Percentiles rank a stretch among this genome's conserved stretches.
phyloP scores from a whole-genome alignment of 2,329 filamentous ascomycete genomes.

The Pseudogymnoascus sp. region DNA sequence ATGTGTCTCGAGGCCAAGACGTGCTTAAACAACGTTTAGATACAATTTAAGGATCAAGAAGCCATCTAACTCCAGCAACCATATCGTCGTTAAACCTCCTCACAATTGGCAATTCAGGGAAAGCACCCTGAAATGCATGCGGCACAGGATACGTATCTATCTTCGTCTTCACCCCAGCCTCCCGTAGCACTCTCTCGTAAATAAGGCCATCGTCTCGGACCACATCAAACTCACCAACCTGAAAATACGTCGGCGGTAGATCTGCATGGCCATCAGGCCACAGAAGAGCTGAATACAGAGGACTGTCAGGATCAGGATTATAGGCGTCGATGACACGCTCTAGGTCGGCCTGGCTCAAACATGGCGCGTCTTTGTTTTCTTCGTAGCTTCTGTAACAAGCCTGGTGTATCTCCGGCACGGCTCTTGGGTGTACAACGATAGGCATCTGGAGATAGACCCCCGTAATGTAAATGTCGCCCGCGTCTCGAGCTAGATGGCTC shows the following conservation, averaged over 20 bases:
- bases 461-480: conserved; percentile 36
- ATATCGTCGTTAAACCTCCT: neutral
- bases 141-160: conserved; percentile 28
- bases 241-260: conserved; percentile 40
- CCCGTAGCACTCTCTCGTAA: conserved; percentile 39
- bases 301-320: conserved; percentile 23
- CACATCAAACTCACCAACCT: conserved; percentile 42
- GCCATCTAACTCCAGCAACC: neutral
- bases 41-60: neutral
- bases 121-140: neutral
- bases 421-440: conserved; percentile 16
- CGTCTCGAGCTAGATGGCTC: conserved; percentile 33
- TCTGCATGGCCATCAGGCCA: conserved; percentile 24
- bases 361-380: conserved; percentile 33
- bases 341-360: conserved; percentile 25
- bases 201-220: conserved; percentile 44
- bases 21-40: neutral
- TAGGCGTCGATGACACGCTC: conserved; percentile 25
- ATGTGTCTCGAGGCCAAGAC: neutral
- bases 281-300: conserved; percentile 28
- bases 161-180: conserved; percentile 35
- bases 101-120: neutral
- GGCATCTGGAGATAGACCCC: conserved; percentile 39
- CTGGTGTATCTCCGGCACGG: conserved; percentile 30
- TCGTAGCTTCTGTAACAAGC: conserved; percentile 31